phyloP scores from a whole-genome alignment of 257 asterid genomes.

The Scutellaria barbata region DNA sequence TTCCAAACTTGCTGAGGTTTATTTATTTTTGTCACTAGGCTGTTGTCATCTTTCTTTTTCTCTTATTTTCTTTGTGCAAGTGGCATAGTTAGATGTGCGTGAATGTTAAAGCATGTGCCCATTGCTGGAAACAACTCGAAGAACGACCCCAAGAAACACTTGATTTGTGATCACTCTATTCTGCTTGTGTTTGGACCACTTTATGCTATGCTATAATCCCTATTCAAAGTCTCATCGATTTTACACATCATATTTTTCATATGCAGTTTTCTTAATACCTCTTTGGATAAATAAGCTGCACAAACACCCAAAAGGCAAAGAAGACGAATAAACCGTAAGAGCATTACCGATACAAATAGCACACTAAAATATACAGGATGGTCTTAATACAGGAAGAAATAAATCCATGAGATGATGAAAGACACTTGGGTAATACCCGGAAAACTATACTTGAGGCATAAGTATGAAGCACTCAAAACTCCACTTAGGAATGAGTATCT shows the following conservation, averaged over 20 bases:
- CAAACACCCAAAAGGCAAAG: neutral
- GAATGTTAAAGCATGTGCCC: conserved; percentile 1
- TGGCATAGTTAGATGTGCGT: conserved; percentile 5
- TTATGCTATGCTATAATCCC: neutral
- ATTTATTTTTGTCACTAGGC: conserved; percentile 25
- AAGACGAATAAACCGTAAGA: neutral
- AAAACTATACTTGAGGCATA: conserved; percentile 8
- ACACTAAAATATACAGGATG: conserved; percentile 7
- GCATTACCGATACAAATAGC: neutral
- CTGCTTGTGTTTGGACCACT: neutral
- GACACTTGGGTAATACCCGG: conserved; percentile 9
- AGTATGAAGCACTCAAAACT: neutral
- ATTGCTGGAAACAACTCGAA: conserved; percentile 12
- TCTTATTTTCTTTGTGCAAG: neutral
- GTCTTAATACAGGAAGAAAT: neutral
- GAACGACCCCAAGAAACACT: neutral
- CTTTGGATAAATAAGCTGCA: neutral
- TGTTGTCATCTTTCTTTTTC: neutral
- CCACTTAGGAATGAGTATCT: conserved; percentile 9
- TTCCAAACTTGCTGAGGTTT: conserved; percentile 29
- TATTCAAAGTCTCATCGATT: neutral
- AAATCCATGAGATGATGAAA: conserved; percentile 5
- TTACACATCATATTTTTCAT: neutral
- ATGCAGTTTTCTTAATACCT: too few relatives aligned
- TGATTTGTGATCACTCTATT: neutral